Percentiles rank a stretch among this genome's conserved stretches.
phyloP scores from a whole-genome alignment of 2,329 filamentous ascomycete species.

The Pyrenochaeta sp. region DNA sequence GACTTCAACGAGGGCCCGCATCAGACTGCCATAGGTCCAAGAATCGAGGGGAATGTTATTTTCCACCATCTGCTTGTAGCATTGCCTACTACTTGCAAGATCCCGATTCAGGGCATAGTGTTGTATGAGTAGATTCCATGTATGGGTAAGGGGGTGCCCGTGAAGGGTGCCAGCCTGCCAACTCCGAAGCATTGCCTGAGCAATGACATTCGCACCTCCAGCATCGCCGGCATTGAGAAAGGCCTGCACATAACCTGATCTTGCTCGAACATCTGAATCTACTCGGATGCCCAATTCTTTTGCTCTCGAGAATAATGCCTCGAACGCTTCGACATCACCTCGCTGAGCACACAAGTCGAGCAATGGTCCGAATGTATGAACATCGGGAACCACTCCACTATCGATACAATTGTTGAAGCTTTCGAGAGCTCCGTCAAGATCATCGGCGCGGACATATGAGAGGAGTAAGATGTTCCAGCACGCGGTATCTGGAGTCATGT shows the following conservation, averaged over 20 bases:
- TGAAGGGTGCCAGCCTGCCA: conserved; percentile 48
- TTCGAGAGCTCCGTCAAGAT: conserved; percentile 71
- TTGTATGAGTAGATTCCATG: conserved; percentile 82
- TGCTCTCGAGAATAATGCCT: conserved; percentile 71
- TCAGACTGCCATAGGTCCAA: conserved; percentile 68
- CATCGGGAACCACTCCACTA: conserved; percentile 62
- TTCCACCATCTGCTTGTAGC: conserved; percentile 65
- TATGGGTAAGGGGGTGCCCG: conserved; percentile 63
- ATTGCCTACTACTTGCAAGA: conserved; percentile 60
- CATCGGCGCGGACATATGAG: conserved; percentile 70
- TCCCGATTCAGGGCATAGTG: conserved; percentile 73
- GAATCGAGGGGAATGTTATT: conserved; percentile 61
- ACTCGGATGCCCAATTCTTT: conserved; percentile 52
- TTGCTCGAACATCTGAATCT: conserved; percentile 29
- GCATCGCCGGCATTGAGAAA: conserved; percentile 60
- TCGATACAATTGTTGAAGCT: conserved; percentile 69
- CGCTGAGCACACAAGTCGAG: conserved; percentile 75
- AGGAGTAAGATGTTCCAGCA: conserved; percentile 83
- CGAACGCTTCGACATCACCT: conserved; percentile 76
- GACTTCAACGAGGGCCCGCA: conserved; percentile 64
- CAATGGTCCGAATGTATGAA: conserved; percentile 73
- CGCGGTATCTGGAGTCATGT: conserved; percentile 63
- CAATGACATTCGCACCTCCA: conserved; percentile 57
- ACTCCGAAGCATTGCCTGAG: conserved; percentile 66
- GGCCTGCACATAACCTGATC: conserved; percentile 67